Conservation (phyloP, 805 yeast species). For the Candida piceae region DNA sequence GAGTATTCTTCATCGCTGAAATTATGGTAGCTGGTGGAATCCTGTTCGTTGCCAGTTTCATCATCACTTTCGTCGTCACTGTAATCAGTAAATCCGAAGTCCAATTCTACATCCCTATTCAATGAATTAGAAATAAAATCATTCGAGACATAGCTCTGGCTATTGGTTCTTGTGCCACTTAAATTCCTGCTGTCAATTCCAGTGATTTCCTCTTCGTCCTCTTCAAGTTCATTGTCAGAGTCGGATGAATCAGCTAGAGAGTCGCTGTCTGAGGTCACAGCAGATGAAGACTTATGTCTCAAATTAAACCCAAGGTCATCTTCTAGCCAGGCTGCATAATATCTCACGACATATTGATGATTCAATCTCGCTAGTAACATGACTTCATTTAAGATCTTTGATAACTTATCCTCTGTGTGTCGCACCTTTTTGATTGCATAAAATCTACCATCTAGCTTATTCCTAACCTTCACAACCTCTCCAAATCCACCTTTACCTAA, state of each 20-base stretch:
- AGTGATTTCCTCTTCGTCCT: slow-evolving; percentile 12
- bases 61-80: slow-evolving; percentile 17
- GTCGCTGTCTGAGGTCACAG: no score
- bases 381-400: slow-evolving; percentile 84
- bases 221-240: slow-evolving; percentile 32
- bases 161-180: slow-evolving; percentile 26
- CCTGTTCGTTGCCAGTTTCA: slow-evolving; percentile 17
- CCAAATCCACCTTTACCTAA: slow-evolving; percentile 97
- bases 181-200: slow-evolving; percentile 8
- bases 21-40: no score
- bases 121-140: slow-evolving; percentile 69
- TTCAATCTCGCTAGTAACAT: slow-evolving; percentile 85
- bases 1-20: no score
- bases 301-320: slow-evolving; percentile 49
- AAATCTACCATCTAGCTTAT: slow-evolving; percentile 87
- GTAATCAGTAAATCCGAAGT: slow-evolving; percentile 26
- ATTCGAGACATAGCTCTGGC: slow-evolving; percentile 34
- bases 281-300: no score
- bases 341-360: slow-evolving; percentile 93
- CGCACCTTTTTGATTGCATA: slow-evolving; percentile 92
- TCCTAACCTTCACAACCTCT: slow-evolving; percentile 95
- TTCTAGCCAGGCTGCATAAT: slow-evolving; percentile 97
- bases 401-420: slow-evolving; percentile 73
- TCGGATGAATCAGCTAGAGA: no score
- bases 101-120: slow-evolving; percentile 23